Conservation (phyloP, 352 stramenopile species). For the Pythium monospermum region DNA sequence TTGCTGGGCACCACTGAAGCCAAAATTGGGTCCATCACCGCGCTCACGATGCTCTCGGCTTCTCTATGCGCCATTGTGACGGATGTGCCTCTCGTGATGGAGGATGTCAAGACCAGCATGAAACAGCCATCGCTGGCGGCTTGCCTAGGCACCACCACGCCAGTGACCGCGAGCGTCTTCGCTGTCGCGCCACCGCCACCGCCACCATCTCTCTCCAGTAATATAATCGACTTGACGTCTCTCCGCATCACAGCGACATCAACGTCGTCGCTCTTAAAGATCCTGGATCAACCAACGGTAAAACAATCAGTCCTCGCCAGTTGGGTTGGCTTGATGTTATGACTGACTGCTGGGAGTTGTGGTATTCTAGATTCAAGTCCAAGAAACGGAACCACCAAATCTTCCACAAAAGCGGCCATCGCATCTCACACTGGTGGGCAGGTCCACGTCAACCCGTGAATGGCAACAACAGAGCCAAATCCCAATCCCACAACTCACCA, state of each 20-base stretch:
- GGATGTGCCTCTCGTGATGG: constrained; percentile 10
- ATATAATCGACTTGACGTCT: constrained; percentile 17
- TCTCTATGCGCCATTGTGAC: constrained; percentile 9
- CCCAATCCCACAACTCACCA: constrained; percentile 7
- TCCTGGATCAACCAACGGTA: constrained; percentile 13
- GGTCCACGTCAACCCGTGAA: too few relatives aligned
- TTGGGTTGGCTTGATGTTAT: too few relatives aligned
- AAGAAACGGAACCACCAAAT: too few relatives aligned
- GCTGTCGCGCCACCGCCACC: not conserved
- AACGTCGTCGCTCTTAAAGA: constrained; percentile 4
- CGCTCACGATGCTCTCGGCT: constrained; percentile 2
- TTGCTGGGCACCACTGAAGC: not conserved
- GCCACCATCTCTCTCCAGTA: not conserved
- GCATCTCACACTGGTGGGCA: too few relatives aligned
- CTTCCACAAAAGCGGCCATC: not conserved
- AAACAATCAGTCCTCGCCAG: too few relatives aligned
- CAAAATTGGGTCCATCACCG: constrained; percentile 9
- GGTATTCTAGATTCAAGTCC: too few relatives aligned
- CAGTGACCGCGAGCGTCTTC: not conserved
- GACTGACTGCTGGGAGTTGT: too few relatives aligned
- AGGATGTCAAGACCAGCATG: constrained; percentile 10
- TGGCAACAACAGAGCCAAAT: constrained; percentile 7
- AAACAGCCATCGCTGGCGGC: too few relatives aligned
- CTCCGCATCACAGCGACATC: constrained; percentile 14
- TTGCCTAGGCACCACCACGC: not conserved